Evolutionary conservation across 176 grass and related monocot species (phyloP).

Genomic region (Puya raimondii): DNA sequence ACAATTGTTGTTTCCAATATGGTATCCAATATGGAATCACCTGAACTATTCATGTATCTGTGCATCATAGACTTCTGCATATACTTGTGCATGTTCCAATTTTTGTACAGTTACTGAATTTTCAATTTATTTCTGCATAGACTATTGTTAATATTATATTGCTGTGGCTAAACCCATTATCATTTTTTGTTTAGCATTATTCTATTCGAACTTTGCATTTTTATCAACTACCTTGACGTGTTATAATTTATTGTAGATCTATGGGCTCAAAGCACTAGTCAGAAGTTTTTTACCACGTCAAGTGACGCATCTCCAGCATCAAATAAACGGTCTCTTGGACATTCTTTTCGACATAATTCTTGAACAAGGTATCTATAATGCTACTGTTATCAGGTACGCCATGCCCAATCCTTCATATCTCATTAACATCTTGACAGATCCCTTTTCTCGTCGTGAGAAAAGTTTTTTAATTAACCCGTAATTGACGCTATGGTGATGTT

Average conservation of each 20-base stretch:
- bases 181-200: not conserved
- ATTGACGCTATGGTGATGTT: not conserved
- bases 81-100: not conserved
- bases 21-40: too few species aligned
- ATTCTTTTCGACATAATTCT: conserved; percentile 62
- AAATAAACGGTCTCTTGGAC: conserved; percentile 45
- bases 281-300: conserved; percentile 66
- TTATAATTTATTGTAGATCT: conserved; percentile 52
- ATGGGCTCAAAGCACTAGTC: conserved; percentile 73
- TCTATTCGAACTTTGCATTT: not conserved
- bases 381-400: conserved; percentile 48
- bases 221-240: conserved; percentile 5
- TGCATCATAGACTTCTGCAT: too few species aligned
- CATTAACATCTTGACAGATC: conserved; percentile 5
- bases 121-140: not conserved
- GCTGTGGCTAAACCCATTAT: not conserved
- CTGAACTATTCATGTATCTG: too few species aligned
- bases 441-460: not conserved
- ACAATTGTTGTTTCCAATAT: too few species aligned
- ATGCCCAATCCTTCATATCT: not conserved
- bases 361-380: conserved; percentile 43
- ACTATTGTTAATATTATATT: not conserved
- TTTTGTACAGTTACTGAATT: not conserved
- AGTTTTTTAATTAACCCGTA: not conserved
- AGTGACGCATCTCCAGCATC: conserved; percentile 17